Evolutionary conservation across 345 rosid species (phyloP).

Genomic region (Pelargonium nanum): DNA sequence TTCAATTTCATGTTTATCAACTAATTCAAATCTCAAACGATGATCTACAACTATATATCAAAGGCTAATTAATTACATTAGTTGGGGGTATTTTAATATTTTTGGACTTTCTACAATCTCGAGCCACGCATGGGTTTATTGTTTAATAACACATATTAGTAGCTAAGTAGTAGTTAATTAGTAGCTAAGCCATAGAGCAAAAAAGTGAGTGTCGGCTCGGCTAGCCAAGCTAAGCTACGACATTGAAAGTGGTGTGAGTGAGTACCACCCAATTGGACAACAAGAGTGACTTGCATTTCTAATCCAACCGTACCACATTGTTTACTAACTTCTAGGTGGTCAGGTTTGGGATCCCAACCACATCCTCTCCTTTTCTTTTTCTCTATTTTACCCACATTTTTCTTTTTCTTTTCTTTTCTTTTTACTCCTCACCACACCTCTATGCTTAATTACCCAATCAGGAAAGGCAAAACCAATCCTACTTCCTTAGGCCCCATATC

Average conservation of each 20-base stretch:
- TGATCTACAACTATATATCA: neutral
- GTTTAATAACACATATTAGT: slow-evolving; percentile 1
- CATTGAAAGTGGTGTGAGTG: neutral
- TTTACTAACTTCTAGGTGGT: slow-evolving; percentile 30
- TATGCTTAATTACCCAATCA: slow-evolving; percentile 22
- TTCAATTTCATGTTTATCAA: no score
- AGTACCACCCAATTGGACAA: slow-evolving; percentile 39
- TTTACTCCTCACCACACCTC: no score
- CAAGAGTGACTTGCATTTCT: slow-evolving; percentile 26
- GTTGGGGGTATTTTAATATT: neutral
- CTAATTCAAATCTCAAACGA: no score
- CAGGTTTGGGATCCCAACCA: slow-evolving; percentile 36
- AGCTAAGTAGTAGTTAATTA: slow-evolving; percentile 9
- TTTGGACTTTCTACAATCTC: slow-evolving; percentile 24
- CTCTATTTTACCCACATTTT: slow-evolving; percentile 5
- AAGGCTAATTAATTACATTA: neutral
- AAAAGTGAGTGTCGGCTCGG: slow-evolving; percentile 15
- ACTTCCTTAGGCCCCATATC: neutral
- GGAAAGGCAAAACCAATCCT: slow-evolving; percentile 20
- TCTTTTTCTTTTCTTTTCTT: slow-evolving; percentile 12
- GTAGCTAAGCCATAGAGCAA: slow-evolving; percentile 8
- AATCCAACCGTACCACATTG: slow-evolving; percentile 36
- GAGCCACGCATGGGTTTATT: slow-evolving; percentile 35
- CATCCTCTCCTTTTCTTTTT: slow-evolving; percentile 1
- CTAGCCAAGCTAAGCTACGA: slow-evolving; percentile 1